Conservation (phyloP, 805 yeast species). For the Candida boidinii region DNA sequence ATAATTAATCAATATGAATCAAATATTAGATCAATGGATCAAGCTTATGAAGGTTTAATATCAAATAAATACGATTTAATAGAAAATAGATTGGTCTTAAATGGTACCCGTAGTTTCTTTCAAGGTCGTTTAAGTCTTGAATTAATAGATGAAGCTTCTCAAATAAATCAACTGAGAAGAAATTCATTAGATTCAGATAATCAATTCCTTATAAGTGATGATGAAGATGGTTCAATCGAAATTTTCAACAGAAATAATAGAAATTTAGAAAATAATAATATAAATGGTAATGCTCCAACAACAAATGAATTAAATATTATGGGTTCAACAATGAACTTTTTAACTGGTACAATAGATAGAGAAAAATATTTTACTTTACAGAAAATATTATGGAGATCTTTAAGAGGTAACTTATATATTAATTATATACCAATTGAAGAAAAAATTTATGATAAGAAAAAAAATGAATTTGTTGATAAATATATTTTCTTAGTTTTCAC, state of each 20-base stretch:
- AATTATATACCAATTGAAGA: slow-evolving; percentile 68
- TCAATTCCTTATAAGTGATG: slow-evolving; percentile 15
- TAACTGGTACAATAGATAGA: slow-evolving; percentile 76
- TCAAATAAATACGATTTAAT: slow-evolving; percentile 47
- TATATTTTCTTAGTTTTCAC: slow-evolving; percentile 85
- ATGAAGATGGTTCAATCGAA: slow-evolving; percentile 12
- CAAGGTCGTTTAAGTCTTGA: slow-evolving; percentile 25
- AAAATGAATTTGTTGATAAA: slow-evolving; percentile 50
- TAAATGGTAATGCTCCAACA: slow-evolving; percentile 8
- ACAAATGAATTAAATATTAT: slow-evolving; percentile 26
- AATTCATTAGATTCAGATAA: slow-evolving; percentile 17
- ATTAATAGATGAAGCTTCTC: slow-evolving; percentile 16
- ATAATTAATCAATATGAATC: slow-evolving; percentile 59
- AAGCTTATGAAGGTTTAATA: slow-evolving; percentile 55
- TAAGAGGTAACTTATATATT: slow-evolving; percentile 86
- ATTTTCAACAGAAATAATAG: not conserved
- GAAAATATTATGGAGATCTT: slow-evolving; percentile 82
- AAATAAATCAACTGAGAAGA: slow-evolving; percentile 16
- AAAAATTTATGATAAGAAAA: slow-evolving; percentile 50
- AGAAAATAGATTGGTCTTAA: slow-evolving; percentile 59
- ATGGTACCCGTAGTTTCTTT: slow-evolving; percentile 26
- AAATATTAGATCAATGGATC: slow-evolving; percentile 62
- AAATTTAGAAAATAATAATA: slow-evolving; percentile 2
- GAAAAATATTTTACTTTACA: slow-evolving; percentile 64
- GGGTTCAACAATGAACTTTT: slow-evolving; percentile 35